Base-by-base conservation (phyloP, 768 basidiomycete genomes). In the Epithele typhae region DNA sequence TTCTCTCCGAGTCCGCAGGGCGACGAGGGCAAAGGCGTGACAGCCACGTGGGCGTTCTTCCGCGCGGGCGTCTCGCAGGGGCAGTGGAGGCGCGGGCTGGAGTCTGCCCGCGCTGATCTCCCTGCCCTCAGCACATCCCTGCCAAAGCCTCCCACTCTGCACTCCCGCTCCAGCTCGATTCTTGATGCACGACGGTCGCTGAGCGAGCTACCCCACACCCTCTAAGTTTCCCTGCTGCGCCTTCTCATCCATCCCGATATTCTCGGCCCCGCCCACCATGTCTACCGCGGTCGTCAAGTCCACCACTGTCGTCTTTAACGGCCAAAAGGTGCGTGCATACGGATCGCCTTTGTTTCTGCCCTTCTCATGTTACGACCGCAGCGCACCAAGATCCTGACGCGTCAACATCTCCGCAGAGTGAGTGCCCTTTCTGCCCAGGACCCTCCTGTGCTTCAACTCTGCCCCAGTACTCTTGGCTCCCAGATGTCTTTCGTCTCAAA, bases 401-500 rank as follows among this genome's bases (percentile, higher is more conserved):
- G 62, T 24, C 57, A 63, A 45, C 52, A 51, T 24, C 45, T 63
- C 25, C 45, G 62, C 43, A 63, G 58, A 56, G 62, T 57, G 39
- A 25, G 35, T 41, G 40, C 35, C 25, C 8, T 30, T 14, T 30
- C n/a, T n/a, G n/a, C n/a, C n/a, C n/a, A n/a, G n/a, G 8, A 30
- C 14, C 27, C 27, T 30, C 32, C 5, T 19, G 17, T 23, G 17
- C 21, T 30, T 30, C 7, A 36, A 18, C 22, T 6, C 14, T 25
- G 36, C 25, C 25, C 17, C 48, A 89, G 87, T 91, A 89, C 61
- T 88, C 87, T 14, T 94, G 92, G 91, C 70, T 93, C 11, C 88
- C 91, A 2, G 92, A 93, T 64, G 87, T 93, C 17, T 71, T 93
- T 36, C 79, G 91, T 33, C 45, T 92, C 52, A 82, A 91, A 72